These are phyloP conservation scores for Escovopsis weberi DNA, from an alignment of 2,329 filamentous ascomycete species.

Conservation along the genomic window DNA sequence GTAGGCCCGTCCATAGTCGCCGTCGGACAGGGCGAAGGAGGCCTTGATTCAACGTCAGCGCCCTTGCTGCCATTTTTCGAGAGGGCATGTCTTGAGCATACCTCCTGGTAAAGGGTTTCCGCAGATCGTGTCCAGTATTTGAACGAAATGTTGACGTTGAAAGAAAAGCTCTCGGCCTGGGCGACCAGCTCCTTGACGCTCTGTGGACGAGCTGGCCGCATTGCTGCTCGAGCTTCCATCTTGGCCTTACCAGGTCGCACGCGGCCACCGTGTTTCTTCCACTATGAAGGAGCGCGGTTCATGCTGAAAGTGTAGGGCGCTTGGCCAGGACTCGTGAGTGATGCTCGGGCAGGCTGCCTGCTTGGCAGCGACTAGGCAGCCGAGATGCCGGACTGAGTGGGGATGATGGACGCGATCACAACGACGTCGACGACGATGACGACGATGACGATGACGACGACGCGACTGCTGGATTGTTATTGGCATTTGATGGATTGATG, in stretches of 20 bases:
- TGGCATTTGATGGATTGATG: neutral
- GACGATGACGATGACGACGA: neutral
- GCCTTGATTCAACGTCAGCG: conserved; percentile 39
- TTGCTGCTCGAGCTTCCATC: conserved; percentile 16
- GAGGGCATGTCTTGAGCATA: conserved; percentile 19
- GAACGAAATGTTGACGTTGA: conserved; percentile 61
- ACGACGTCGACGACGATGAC: too few species aligned
- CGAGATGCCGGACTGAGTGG: neutral
- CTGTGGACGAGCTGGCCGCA: conserved; percentile 36
- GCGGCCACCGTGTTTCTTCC: conserved; percentile 2
- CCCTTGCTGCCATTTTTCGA: neutral
- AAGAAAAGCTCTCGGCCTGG: conserved; percentile 67
- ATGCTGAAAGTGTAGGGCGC: conserved; percentile 5
- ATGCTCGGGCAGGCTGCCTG: conserved; percentile 2
- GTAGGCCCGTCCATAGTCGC: conserved; percentile 78
- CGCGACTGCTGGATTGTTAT: neutral
- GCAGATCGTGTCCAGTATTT: conserved; percentile 73
- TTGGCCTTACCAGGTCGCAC: conserved; percentile 7
- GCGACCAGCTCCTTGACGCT: conserved; percentile 64
- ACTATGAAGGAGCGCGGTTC: conserved; percentile 2
- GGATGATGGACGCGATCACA: too few species aligned
- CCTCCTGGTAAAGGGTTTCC: conserved; percentile 67
- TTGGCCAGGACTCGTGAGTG: neutral
- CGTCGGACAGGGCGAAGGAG: conserved; percentile 69
- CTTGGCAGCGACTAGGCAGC: conserved; percentile 2